phyloP scores from a whole-genome alignment of 2,329 filamentous ascomycete species.

The Pseudogymnoascus sp. region DNA sequence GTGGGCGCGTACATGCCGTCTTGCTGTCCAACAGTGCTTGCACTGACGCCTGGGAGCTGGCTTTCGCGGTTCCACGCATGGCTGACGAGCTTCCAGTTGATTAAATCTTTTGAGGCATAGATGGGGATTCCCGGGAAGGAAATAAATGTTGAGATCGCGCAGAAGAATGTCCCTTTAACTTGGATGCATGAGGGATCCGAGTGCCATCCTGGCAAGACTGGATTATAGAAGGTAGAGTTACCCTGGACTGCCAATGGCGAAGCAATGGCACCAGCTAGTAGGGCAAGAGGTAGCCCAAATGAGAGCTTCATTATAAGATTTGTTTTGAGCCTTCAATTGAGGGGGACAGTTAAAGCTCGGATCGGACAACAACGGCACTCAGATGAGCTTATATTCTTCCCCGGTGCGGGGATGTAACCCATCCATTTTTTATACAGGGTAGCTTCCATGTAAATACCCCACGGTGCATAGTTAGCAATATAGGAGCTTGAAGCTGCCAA shows the following conservation, averaged over 20 bases:
- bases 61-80: slow-evolving; percentile 43
- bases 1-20: slow-evolving; percentile 43
- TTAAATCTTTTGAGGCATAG: slow-evolving; percentile 48
- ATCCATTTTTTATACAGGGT: neutral
- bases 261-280: slow-evolving; percentile 23
- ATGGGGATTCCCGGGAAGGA: slow-evolving; percentile 54
- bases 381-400: neutral
- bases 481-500: neutral
- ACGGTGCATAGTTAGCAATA: neutral
- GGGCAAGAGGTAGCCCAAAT: neutral
- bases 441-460: neutral
- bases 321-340: neutral
- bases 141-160: slow-evolving; percentile 56
- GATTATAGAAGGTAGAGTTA: neutral
- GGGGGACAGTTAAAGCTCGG: neutral
- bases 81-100: slow-evolving; percentile 44
- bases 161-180: slow-evolving; percentile 44
- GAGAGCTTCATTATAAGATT: neutral
- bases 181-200: slow-evolving; percentile 48
- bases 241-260: neutral
- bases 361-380: neutral
- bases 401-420: neutral
- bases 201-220: slow-evolving; percentile 43
- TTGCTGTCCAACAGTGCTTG: slow-evolving; percentile 2
- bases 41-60: slow-evolving; percentile 39